These are phyloP conservation scores for Candida sphagnicola DNA, from an alignment of 805 yeast genomes.

Conservation along the genomic window DNA sequence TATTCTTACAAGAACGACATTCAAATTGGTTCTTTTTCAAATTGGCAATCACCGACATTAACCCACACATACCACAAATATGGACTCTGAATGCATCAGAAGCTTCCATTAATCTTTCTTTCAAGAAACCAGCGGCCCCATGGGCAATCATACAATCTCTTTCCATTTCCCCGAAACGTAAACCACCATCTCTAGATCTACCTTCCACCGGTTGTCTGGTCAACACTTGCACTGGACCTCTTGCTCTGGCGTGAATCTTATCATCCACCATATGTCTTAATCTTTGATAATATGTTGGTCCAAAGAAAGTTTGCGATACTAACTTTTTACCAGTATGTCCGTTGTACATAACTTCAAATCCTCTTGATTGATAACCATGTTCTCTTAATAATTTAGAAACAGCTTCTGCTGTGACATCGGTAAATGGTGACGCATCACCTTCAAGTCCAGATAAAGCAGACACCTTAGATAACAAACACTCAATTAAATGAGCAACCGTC, in stretches of 20 bases:
- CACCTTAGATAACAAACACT: conserved; percentile 93
- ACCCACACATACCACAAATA: conserved; percentile 96
- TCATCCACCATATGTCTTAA: conserved; percentile 99
- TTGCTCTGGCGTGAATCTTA: conserved; percentile 97
- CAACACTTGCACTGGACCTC: conserved; percentile 97
- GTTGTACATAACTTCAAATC: conserved; percentile 97
- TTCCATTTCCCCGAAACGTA: conserved; percentile 99
- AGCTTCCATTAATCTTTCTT: conserved; percentile 98
- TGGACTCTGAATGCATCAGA: conserved; percentile 98
- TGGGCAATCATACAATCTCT: conserved; percentile 99
- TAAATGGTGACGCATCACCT: conserved; percentile 99
- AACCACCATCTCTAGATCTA: conserved; percentile 98
- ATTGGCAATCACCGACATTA: conserved; percentile 97
- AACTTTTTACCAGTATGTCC: conserved; percentile 98
- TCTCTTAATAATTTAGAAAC: conserved; percentile 88
- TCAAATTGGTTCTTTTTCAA: conserved; percentile 96
- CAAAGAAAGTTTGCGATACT: conserved; percentile 98
- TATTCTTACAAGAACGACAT: conserved; percentile 97
- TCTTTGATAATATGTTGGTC: conserved; percentile 99
- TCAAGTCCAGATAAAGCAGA: conserved; percentile 93
- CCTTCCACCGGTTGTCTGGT: conserved; percentile 99
- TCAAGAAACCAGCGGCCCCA: conserved; percentile 97
- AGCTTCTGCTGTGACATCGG: conserved; percentile 97
- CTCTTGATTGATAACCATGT: conserved; percentile 97
- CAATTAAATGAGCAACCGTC: conserved; percentile 99